Percentiles rank a stretch among this genome's conserved stretches.
Evolutionary conservation across 192 early-diverging fungal genomes (phyloP).

Genomic region (Globomyces pollinis-pini): DNA sequence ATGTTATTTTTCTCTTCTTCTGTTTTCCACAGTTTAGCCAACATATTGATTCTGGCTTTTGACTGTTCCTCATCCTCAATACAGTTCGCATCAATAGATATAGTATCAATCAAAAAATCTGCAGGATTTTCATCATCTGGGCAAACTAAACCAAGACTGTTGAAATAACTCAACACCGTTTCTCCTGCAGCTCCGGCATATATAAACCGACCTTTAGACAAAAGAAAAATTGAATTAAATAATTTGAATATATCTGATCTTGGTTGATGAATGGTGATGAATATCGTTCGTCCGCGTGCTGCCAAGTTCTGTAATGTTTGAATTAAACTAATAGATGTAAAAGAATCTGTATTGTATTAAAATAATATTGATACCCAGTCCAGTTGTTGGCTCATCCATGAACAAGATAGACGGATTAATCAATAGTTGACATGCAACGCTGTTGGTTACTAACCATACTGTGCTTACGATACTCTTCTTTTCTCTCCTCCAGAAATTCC

Average conservation of each 20-base stretch:
- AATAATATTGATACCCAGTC: too few relatives aligned
- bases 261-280: constrained; percentile 88
- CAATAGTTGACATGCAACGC: constrained; percentile 80
- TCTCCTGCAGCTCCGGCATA: constrained; percentile 48
- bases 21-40: background rate
- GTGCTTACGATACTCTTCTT: constrained; percentile 74
- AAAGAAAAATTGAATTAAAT: constrained; percentile 73
- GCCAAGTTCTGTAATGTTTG: constrained; percentile 25
- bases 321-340: constrained; percentile 52
- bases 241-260: constrained; percentile 71
- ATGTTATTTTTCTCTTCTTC: too few relatives aligned
- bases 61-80: constrained; percentile 14
- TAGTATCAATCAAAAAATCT: constrained; percentile 57
- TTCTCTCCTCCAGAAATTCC: constrained; percentile 79
- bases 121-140: constrained; percentile 60
- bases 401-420: constrained; percentile 51
- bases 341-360: too few relatives aligned
- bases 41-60: background rate
- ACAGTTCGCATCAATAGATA: constrained; percentile 28
- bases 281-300: constrained; percentile 43
- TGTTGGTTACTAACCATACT: too few relatives aligned
- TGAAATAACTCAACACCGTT: constrained; percentile 46
- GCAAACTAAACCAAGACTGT: constrained; percentile 43
- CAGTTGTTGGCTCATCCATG: constrained; percentile 44
- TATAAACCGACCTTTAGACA: constrained; percentile 59